phyloP scores from a whole-genome alignment of 139 green algal genomes.

The Volvox reticuliferus region DNA sequence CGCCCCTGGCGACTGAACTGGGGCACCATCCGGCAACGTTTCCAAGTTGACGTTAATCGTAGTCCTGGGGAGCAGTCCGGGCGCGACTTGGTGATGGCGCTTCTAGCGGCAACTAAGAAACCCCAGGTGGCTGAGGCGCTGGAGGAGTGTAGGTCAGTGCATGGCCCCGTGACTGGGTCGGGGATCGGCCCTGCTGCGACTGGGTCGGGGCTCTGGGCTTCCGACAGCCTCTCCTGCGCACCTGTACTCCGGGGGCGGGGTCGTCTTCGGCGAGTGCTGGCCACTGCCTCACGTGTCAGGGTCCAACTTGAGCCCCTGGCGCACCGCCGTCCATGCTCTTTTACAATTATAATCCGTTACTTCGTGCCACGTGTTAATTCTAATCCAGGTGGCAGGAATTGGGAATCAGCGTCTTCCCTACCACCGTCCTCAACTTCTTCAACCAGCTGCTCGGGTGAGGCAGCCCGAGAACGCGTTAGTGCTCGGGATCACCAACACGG shows the following conservation, averaged over 20 bases:
- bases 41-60: not conserved
- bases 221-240: not conserved
- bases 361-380: not conserved
- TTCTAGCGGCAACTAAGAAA: not conserved
- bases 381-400: not conserved
- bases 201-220: not conserved
- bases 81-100: not conserved
- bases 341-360: not conserved
- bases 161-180: not conserved
- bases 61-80: not conserved
- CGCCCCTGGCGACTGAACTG: not conserved
- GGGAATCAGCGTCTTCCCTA: not conserved
- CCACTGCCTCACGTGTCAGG: not conserved
- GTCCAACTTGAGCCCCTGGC: not conserved
- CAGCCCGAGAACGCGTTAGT: too few relatives aligned
- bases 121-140: not conserved
- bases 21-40: not conserved
- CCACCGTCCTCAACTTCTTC: not conserved
- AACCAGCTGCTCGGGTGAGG: conserved; percentile 24
- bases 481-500: too few relatives aligned
- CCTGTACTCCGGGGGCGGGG: not conserved
- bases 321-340: not conserved
- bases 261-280: not conserved
- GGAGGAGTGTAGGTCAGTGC: not conserved
- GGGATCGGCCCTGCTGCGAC: not conserved